Percentiles rank a stretch among this genome's conserved stretches.
Evolutionary conservation across 2,329 filamentous ascomycete species (phyloP).

Genomic region (Aspergillus pseudoterreus): DNA sequence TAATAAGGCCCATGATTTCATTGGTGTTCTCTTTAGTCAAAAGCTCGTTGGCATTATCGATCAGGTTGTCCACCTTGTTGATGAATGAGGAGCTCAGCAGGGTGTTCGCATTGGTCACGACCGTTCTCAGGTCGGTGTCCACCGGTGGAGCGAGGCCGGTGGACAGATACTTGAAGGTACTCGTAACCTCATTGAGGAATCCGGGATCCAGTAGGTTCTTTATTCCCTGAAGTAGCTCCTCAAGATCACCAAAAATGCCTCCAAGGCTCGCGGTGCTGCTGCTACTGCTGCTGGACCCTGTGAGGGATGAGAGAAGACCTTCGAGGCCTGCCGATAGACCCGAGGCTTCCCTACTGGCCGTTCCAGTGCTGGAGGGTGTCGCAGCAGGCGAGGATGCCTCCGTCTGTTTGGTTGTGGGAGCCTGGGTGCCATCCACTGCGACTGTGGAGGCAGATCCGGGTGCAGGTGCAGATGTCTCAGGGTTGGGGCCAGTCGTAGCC

Average conservation of each 20-base stretch:
- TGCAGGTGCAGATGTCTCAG: no score
- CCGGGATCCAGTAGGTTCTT: background rate
- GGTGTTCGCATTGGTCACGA: background rate
- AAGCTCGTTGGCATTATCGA: slow-evolving; percentile 25
- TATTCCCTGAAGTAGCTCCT: background rate
- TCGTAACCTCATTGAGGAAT: background rate
- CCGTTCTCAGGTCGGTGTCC: background rate
- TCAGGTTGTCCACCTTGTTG: slow-evolving; percentile 14
- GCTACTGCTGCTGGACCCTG: background rate
- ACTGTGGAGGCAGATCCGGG: no score
- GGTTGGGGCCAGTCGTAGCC: no score
- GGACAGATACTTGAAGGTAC: background rate
- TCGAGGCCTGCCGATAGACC: no score
- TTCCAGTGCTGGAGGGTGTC: no score
- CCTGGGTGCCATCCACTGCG: no score
- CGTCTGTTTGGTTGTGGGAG: no score
- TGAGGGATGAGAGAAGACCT: no score
- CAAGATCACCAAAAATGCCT: background rate
- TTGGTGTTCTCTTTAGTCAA: slow-evolving; percentile 25
- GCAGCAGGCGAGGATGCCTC: no score
- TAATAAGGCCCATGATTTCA: slow-evolving; percentile 20
- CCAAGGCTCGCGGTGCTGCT: background rate
- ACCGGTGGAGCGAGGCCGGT: background rate
- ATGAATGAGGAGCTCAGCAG: slow-evolving; percentile 17
- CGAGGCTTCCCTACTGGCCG: no score